Evolutionary conservation across 768 basidiomycete species (phyloP), one percentile per base, ranked within the genome.

Genomic region (Podaxis pistillaris): DNA sequence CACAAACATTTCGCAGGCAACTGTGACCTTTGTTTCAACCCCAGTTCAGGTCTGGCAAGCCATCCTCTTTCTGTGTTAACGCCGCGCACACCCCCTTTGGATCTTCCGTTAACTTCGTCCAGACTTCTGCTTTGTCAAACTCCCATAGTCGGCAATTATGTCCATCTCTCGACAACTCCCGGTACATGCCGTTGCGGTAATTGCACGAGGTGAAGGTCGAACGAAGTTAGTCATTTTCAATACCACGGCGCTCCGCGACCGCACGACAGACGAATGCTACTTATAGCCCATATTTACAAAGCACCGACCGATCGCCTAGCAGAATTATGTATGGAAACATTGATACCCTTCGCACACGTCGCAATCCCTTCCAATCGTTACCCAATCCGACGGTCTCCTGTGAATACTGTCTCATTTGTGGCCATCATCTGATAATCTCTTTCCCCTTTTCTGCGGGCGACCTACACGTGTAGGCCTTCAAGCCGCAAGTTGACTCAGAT

Each of bases 361-460:
- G n/a, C 30, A 49, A 36, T 36, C 58, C 47, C 36, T 58, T 37
- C 33, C 19, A 49, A 24, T 60, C 58, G 58, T 33, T 60, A 53
- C 46, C 36, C 54, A 60, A 58, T 63, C 60, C 44, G 56, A 65
- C 64, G 54, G 64, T 60, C 58, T 62, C 63, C 62, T 59, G 47
- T 54, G 57, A 58, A 51, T n/a, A 50, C n/a, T 40, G 40, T 19
- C 26, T 33, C 58, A 64, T 50, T 64, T 65, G 60, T 64, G 41
- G 56, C 41, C 60, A 65, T 68, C 67, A 64, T 66, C 63, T 68
- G 67, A 68, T 50, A 40, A 13, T 50, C 33, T 22, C 36, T 50
- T 63, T 26, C 30, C 55, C 55, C 28, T 63, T 54, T 41, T 37
- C 24, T 50, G 22, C 36, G 50, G 46, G 5, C n/a, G 26, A 24